A percentile compares a stretch with the other conserved stretches of the same genome.
These are phyloP conservation scores for Blastomyces silverae DNA, from an alignment of 2,329 filamentous ascomycete species.

Conservation along the genomic window DNA sequence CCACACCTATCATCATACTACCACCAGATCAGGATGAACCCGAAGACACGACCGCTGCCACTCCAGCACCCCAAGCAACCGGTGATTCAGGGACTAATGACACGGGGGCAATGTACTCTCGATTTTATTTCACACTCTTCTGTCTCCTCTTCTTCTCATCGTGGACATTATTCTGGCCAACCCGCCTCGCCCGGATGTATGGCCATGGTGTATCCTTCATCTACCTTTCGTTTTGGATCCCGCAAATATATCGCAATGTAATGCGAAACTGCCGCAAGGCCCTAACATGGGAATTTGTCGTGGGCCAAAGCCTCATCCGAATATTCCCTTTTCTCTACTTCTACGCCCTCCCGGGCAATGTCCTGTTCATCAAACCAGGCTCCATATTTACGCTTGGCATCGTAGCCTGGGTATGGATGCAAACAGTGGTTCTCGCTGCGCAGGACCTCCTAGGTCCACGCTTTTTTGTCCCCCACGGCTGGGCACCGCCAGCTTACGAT, in stretches of 20 bases:
- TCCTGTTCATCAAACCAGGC: conserved; percentile 69
- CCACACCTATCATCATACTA: conserved; percentile 50
- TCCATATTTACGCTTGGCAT: conserved; percentile 57
- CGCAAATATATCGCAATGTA: conserved; percentile 85
- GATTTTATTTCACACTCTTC: conserved; percentile 56
- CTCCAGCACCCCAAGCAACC: conserved; percentile 31
- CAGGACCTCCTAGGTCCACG: conserved; percentile 83
- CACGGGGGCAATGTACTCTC: conserved; percentile 54
- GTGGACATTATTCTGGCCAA: conserved; percentile 53
- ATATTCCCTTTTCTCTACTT: conserved; percentile 80
- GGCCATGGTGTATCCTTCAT: conserved; percentile 58
- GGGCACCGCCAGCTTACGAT: conserved; percentile 67
- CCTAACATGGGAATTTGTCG: conserved; percentile 82
- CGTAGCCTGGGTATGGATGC: conserved; percentile 76
- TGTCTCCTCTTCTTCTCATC: conserved; percentile 53
- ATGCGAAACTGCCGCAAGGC: conserved; percentile 87
- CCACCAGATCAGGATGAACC: conserved; percentile 53
- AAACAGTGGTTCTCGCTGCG: conserved; percentile 67
- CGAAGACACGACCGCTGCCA: conserved; percentile 31
- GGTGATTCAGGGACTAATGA: conserved; percentile 37
- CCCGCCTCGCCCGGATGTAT: conserved; percentile 48
- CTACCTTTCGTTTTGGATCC: conserved; percentile 86
- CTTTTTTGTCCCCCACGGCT: conserved; percentile 69
- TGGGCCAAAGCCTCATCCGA: conserved; percentile 73
- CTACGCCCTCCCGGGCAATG: conserved; percentile 68